phyloP scores from a whole-genome alignment of 1,284 basidiomycete species.

The Trametes versicolor region DNA sequence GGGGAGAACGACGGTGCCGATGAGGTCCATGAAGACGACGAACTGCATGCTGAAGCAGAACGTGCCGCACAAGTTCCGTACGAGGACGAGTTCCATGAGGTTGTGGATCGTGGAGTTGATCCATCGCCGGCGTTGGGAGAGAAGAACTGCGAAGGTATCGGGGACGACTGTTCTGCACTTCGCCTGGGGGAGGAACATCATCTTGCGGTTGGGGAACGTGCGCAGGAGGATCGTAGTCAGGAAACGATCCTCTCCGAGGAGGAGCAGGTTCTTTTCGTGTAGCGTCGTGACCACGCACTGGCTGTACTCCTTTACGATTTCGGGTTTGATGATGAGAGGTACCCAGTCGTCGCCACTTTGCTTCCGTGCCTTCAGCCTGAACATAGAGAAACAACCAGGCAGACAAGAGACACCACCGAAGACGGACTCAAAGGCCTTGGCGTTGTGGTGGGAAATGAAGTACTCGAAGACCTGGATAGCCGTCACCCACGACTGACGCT shows the following conservation, averaged over 20 bases:
- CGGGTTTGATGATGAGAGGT: constrained; percentile 96
- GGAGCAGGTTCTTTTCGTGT: constrained; percentile 97
- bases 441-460: constrained; percentile 98
- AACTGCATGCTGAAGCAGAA: constrained; percentile 99
- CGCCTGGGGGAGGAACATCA: constrained; percentile 99
- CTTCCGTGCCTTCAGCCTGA: constrained; percentile 95
- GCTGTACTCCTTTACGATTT: constrained; percentile 97
- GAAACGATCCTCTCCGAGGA: constrained; percentile 99
- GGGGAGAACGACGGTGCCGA: constrained; percentile 95
- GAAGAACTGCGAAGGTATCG: constrained; percentile 91
- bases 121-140: constrained; percentile 98
- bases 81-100: constrained; percentile 97
- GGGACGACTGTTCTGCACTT: constrained; percentile 96
- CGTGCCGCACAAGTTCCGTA: constrained; percentile 95
- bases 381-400: constrained; percentile 99
- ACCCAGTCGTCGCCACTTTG: constrained; percentile 94
- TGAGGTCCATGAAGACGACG: constrained; percentile 97
- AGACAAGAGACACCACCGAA: constrained; percentile 99
- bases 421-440: constrained; percentile 98
- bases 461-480: constrained; percentile 99
- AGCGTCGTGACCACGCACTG: constrained; percentile 93
- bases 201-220: constrained; percentile 98
- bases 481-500: constrained; percentile 97
- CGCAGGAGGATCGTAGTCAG: constrained; percentile 94
- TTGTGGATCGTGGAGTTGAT: constrained; percentile 99